A percentile compares a stretch with the other conserved stretches of the same genome.
Conservation (phyloP, 164 flowering plant genomes). For the Nelumbo lutea region DNA sequence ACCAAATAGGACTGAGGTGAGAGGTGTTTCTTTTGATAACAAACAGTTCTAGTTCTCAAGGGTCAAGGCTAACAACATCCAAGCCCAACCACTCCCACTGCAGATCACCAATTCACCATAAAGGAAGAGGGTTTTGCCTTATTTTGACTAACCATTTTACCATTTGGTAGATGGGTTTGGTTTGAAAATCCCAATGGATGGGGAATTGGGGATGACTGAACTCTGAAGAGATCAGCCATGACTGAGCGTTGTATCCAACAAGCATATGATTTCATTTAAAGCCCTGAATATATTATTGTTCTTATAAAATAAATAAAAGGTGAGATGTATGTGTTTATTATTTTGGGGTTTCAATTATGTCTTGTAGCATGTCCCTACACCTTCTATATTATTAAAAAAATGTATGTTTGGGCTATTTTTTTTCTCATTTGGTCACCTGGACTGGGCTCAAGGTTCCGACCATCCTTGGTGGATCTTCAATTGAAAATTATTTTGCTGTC, state of each 20-base stretch:
- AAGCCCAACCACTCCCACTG: slow-evolving; percentile 21
- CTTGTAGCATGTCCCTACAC: slow-evolving; percentile 13
- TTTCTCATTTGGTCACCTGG: slow-evolving; percentile 6
- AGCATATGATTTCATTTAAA: not conserved
- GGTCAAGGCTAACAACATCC: too few relatives aligned
- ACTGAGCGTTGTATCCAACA: slow-evolving; percentile 9
- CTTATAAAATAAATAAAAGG: not conserved
- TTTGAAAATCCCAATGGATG: slow-evolving; percentile 11
- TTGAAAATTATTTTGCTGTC: too few relatives aligned
- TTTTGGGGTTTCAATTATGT: not conserved
- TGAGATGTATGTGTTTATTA: not conserved
- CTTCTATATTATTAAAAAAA: not conserved
- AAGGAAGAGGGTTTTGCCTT: slow-evolving; percentile 10
- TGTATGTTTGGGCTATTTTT: not conserved
- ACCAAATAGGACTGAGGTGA: not conserved
- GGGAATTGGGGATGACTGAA: too few relatives aligned
- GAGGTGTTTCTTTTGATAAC: too few relatives aligned
- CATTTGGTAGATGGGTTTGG: slow-evolving; percentile 16
- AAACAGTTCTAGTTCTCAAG: not conserved
- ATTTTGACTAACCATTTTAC: slow-evolving; percentile 15
- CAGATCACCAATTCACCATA: slow-evolving; percentile 8
- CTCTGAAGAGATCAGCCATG: not conserved
- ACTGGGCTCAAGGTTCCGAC: slow-evolving; percentile 11
- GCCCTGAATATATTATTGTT: not conserved
- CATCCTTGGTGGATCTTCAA: too few relatives aligned